Conservation (phyloP, 2,329 filamentous ascomycete genomes). For the Bimuria novae-zelandiae region DNA sequence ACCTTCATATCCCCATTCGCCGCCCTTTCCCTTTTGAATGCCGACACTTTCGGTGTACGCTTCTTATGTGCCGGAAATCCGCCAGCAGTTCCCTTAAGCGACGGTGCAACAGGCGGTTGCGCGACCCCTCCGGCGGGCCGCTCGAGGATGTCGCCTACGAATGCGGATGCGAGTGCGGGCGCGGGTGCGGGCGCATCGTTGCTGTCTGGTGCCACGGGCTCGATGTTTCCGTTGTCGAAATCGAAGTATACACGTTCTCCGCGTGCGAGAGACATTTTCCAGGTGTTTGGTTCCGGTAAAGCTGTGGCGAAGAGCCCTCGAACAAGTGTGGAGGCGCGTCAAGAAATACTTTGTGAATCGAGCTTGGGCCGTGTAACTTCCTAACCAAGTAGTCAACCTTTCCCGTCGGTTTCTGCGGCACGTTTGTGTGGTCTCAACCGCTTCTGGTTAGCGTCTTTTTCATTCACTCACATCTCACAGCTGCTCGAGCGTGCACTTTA, state of each 20-base stretch:
- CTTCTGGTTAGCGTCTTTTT: no score
- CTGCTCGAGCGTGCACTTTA: no score
- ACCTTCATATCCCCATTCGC: conserved; percentile 29
- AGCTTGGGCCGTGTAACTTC: no score
- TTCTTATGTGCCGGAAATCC: conserved; percentile 93
- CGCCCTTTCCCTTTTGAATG: conserved; percentile 74
- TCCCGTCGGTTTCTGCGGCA: no score
- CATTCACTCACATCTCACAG: no score
- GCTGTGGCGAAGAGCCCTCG: no score
- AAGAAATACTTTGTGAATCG: no score
- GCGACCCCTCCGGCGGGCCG: conserved; percentile 64
- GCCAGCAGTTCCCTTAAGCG: conserved; percentile 58
- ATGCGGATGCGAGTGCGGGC: conserved; percentile 38
- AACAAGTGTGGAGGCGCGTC: no score
- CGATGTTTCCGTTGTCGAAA: conserved; percentile 58
- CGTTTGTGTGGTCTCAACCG: no score
- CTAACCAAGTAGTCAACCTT: no score
- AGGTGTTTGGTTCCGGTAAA: no score
- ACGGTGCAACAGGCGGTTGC: conserved; percentile 67
- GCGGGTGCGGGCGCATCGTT: conserved; percentile 19
- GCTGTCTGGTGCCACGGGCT: conserved; percentile 23
- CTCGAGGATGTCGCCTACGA: conserved; percentile 80
- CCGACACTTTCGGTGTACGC: conserved; percentile 67
- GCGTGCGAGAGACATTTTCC: conserved; percentile 53
- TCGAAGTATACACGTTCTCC: conserved; percentile 67